A percentile compares a stretch with the other conserved stretches of the same genome.
Evolutionary conservation across 495 filamentous ascomycete species (phyloP).

Genomic region (Aspergillus baeticus): DNA sequence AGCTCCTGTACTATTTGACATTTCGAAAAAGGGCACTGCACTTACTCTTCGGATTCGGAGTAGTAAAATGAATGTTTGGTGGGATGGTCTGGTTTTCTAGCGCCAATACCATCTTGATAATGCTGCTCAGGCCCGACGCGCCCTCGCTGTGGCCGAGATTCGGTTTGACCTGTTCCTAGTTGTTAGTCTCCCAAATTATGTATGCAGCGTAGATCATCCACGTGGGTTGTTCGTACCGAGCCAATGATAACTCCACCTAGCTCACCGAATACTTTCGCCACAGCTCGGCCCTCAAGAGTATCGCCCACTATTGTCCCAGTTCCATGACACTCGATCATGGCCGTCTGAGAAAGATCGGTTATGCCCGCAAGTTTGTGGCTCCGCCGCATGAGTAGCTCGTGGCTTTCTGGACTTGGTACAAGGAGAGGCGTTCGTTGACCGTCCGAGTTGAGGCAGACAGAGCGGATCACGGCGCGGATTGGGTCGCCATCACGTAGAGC

Average conservation of each 20-base stretch:
- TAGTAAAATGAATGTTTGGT: constrained; percentile 44
- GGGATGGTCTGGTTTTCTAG: constrained; percentile 50
- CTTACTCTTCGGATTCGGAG: constrained; percentile 22
- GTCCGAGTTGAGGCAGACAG: constrained; percentile 31
- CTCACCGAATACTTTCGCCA: constrained; percentile 41
- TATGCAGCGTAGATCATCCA: background rate
- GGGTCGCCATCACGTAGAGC: constrained; percentile 35
- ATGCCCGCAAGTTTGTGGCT: constrained; percentile 32
- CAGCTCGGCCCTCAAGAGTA: constrained; percentile 42
- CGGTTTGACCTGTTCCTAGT: constrained; percentile 37
- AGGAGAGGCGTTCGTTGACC: constrained; percentile 27
- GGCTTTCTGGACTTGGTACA: constrained; percentile 25
- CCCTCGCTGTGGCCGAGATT: constrained; percentile 54
- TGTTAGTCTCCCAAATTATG: background rate
- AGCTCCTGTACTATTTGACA: background rate
- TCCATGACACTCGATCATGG: constrained; percentile 30
- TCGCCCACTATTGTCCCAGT: constrained; percentile 38
- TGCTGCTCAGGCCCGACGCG: constrained; percentile 51
- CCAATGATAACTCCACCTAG: background rate
- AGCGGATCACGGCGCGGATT: constrained; percentile 39
- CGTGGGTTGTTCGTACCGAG: background rate
- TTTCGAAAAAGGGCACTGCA: background rate
- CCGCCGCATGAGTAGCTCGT: constrained; percentile 34
- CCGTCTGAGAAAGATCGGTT: constrained; percentile 23
- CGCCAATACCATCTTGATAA: constrained; percentile 57